Evolutionary conservation across 2,329 filamentous ascomycete genomes (phyloP), one percentile per base, ranked within the genome.

Genomic region (Xylariaceae sp.): DNA sequence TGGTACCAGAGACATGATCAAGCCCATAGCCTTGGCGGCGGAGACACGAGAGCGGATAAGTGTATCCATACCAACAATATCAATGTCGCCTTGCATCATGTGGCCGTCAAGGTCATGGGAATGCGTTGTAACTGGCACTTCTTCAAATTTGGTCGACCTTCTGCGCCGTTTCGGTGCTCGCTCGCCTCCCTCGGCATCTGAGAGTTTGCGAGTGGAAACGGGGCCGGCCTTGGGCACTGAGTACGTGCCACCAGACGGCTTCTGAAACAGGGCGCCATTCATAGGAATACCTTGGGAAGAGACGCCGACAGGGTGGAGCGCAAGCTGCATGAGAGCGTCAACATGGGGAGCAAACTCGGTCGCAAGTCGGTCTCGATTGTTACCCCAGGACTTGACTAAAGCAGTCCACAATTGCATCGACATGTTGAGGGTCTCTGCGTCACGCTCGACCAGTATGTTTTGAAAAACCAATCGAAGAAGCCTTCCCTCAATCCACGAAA

Each of bases 41-140:
- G 86, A 89, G n/a, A 95, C 88, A 66, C 93, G 89, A 6, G 92
- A 96, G 62, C 93, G 86, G 53, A 97, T 85, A 73, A 99, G 84
- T 5, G 87, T 87, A 61, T 99, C 94, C 68, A 89, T 84, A 37
- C 94, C 92, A 30, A 99, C 92, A 48, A 99, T 80, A 70, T 99
- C 95, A 51, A 97, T 88, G 69, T 99, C 95, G 55, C 95, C 94
- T 71, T 93, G 90, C 79, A 99, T 92, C 88, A 99, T 97, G 66
- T 96, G 92, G 8, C 92, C 94, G 72, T 99, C 94, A 15, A 99
- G 91, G 73, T 99, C 96, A 74, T 99, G 94, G 1, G 88, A 84
- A n/a, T 88, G 78, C n/a, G 78, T 82, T 3, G 82, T 76, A 1
- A 83, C 76, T 1, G 82, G 77, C 7, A 82, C 75, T 34, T 92